These are phyloP conservation scores for Durusdinium trenchii DNA, from an alignment of 73 alveolate genomes.

Conservation along the genomic window DNA sequence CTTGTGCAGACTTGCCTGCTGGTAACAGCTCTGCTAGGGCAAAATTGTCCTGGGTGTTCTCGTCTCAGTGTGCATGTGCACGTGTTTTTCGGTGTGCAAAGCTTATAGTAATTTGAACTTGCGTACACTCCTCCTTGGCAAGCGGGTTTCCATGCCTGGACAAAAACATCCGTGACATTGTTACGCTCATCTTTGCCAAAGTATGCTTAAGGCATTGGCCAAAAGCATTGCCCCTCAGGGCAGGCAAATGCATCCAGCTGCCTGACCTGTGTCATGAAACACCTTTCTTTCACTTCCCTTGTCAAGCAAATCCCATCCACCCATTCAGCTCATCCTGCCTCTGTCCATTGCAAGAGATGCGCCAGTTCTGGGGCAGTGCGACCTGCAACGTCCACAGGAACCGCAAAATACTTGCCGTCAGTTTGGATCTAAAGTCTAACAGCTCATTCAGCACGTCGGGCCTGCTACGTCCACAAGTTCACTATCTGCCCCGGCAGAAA, in stretches of 20 bases:
- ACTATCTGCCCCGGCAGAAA: not conserved
- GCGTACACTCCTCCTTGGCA: not conserved
- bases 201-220: not conserved
- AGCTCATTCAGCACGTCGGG: not conserved
- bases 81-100: not conserved
- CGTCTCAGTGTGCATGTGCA: not conserved
- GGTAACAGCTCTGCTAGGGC: not conserved
- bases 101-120: not conserved
- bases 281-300: not conserved
- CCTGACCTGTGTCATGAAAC: not conserved
- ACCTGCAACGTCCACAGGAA: not conserved
- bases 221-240: not conserved
- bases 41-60: not conserved
- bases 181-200: not conserved
- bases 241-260: not conserved
- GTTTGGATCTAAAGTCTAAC: not conserved
- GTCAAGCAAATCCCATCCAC: not conserved
- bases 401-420: not conserved
- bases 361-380: constrained; percentile 41
- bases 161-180: too few relatives aligned
- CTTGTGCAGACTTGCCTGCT: not conserved
- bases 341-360: constrained; percentile 11
- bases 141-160: not conserved
- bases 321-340: not conserved
- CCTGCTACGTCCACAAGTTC: not conserved